Base-by-base conservation (phyloP, 139 green algal species). In the Pseudopediastrum boryanum region DNA sequence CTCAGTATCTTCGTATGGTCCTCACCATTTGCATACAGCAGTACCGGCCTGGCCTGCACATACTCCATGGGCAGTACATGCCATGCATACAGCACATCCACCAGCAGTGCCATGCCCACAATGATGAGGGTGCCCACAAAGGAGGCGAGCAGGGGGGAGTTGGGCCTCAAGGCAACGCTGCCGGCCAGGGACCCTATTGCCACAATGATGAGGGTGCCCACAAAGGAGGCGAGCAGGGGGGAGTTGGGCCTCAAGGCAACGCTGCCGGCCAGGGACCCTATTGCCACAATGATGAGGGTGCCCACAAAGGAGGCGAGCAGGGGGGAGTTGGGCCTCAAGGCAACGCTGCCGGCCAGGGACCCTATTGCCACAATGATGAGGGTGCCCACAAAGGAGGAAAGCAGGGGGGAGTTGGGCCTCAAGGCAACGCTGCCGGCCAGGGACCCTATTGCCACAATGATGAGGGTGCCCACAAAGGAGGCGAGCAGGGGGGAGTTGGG, bases 11-110 rank as follows among this genome's bases (percentile, higher is more conserved):
- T n/a, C n/a, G n/a, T n/a, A n/a, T n/a, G n/a, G n/a, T n/a, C 23
- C 68, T 61, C 29, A 76, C 68, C 68, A 35, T 76, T 36, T 19
- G 48, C 68, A 46, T 76, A 76, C 68, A 76, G 4, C 68, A 76
- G 68, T 23, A 46, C 27, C 33, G 68, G 68, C 68, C 35, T 50
- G 13, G 50, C 13, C 19, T 76, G 68, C 33, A 63, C 43, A 29
- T 44, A 19, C 21, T 44, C 23, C 27, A 44, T 27, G 42, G 66
- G 66, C 6, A 74, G 10, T 19, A 63, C 16, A 8, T 27, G n/a
- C 5, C 46, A 64, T 1, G 46, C 27, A 33, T 76, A 76, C 4
- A 35, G 48, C n/a, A 44, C 44, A 5, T 76, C 44, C 27, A 76
- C 44, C 36, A 76, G 5, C 29, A 76, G 29, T 16, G 68, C 68